A percentile compares a stretch with the other conserved stretches of the same genome.
Conservation (phyloP, 257 asterid species). For the Ocimum tenuiflorum region DNA sequence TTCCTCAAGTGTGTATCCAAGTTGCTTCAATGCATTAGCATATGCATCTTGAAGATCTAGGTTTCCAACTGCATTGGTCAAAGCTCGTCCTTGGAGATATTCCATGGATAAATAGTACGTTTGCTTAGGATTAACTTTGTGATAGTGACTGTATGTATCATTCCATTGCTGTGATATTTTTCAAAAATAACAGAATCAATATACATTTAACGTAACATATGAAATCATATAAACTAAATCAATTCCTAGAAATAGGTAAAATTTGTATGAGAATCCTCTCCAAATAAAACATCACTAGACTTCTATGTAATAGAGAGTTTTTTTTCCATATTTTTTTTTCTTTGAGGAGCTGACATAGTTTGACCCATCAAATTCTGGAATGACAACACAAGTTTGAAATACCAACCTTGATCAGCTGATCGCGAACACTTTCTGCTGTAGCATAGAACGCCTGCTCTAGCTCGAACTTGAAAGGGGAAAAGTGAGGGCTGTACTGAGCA, state of each 20-base stretch:
- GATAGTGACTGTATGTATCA: conserved; percentile 77
- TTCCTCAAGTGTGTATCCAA: conserved; percentile 86
- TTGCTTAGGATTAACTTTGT: conserved; percentile 89
- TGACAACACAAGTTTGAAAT: background rate
- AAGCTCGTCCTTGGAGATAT: conserved; percentile 96
- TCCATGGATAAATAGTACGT: conserved; percentile 98
- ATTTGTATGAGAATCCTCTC: background rate
- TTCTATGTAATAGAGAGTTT: background rate
- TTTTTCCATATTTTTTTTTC: background rate
- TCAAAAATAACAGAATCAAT: conserved; percentile 10
- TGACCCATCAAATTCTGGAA: background rate
- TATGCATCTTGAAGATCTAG: conserved; percentile 72
- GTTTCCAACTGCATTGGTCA: conserved; percentile 97
- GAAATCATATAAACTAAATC: background rate
- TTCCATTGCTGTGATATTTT: conserved; percentile 80
- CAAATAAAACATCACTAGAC: background rate
- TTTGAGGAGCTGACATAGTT: background rate
- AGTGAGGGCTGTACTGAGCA: conserved; percentile 83
- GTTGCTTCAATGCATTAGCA: conserved; percentile 72
- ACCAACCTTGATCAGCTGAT: conserved; percentile 76
- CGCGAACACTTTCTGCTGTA: conserved; percentile 93
- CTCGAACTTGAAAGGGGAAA: conserved; percentile 84
- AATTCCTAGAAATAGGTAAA: background rate
- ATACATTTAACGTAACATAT: background rate
- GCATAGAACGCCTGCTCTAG: conserved; percentile 92